Percentiles rank a stretch among this genome's conserved stretches.
phyloP scores from a whole-genome alignment of 768 basidiomycete species.

The Tulasnella sp. region DNA sequence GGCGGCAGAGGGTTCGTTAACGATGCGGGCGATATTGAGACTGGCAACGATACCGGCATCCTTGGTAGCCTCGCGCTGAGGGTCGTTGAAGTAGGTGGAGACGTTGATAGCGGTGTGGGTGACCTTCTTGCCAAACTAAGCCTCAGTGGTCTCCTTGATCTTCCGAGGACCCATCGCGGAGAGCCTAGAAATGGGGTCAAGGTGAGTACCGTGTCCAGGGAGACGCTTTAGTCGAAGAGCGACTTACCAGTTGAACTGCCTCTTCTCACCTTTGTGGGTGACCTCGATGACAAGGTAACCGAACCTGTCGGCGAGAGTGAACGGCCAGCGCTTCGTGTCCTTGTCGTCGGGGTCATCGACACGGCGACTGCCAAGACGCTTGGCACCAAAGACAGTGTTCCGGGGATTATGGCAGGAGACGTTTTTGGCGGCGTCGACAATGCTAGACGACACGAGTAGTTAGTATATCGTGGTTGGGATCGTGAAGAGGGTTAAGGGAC shows the following conservation, averaged over 20 bases:
- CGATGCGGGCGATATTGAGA: conserved; percentile 93
- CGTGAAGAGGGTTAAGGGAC: too few relatives aligned
- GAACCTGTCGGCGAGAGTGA: conserved; percentile 25
- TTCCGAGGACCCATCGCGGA: conserved; percentile 51
- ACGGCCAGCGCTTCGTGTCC: conserved; percentile 36
- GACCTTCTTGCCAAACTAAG: conserved; percentile 90
- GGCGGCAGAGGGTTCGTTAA: conserved; percentile 97
- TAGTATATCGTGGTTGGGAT: too few relatives aligned
- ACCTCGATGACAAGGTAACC: conserved; percentile 43
- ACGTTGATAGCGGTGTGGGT: conserved; percentile 87
- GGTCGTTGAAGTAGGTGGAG: conserved; percentile 89
- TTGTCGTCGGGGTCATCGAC: conserved; percentile 34
- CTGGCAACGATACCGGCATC: conserved; percentile 93
- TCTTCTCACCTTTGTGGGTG: conserved; percentile 34
- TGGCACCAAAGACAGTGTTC: conserved; percentile 35
- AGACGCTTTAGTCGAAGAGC: neutral
- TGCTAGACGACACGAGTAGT: neutral
- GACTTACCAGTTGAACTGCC: conserved; percentile 29
- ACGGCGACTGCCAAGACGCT: conserved; percentile 39
- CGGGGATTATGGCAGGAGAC: neutral
- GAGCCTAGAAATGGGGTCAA: conserved; percentile 35
- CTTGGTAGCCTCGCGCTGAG: conserved; percentile 96
- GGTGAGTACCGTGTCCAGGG: neutral
- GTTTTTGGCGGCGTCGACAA: neutral
- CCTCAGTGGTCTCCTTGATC: conserved; percentile 99